Conservation (phyloP, 129 eudicot genomes). For the Erigeron canadensis region DNA sequence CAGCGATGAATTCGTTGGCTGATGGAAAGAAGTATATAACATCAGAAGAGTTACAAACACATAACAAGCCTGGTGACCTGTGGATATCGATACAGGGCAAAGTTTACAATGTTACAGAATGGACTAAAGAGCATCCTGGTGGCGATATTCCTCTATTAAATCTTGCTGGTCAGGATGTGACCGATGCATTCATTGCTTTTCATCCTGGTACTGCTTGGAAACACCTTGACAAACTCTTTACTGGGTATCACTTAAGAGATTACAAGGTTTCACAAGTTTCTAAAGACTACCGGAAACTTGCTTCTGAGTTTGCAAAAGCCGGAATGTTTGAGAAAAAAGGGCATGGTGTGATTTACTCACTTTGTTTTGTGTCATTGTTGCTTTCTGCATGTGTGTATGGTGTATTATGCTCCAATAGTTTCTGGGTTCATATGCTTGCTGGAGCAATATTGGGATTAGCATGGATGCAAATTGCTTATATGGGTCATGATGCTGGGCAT, state of each 20-base stretch:
- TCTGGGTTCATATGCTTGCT: slow-evolving; percentile 59
- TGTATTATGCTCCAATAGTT: slow-evolving; percentile 37
- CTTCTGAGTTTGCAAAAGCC: slow-evolving; percentile 55
- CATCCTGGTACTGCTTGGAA: slow-evolving; percentile 89
- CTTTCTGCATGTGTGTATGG: slow-evolving; percentile 54
- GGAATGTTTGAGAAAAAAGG: slow-evolving; percentile 90
- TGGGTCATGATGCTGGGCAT: slow-evolving; percentile 97
- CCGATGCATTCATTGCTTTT: slow-evolving; percentile 92
- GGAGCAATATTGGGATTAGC: slow-evolving; percentile 71
- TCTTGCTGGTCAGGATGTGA: slow-evolving; percentile 82
- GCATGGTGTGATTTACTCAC: slow-evolving; percentile 57
- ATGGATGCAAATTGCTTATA: slow-evolving; percentile 80
- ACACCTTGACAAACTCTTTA: slow-evolving; percentile 61
- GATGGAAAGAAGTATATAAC: slow-evolving; percentile 70
- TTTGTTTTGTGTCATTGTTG: slow-evolving; percentile 51
- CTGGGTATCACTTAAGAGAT: slow-evolving; percentile 65
- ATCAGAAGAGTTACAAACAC: slow-evolving; percentile 60
- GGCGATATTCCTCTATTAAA: slow-evolving; percentile 65
- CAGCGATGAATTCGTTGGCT: slow-evolving; percentile 40
- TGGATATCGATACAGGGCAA: slow-evolving; percentile 93
- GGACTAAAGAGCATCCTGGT: slow-evolving; percentile 87
- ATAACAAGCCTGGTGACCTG: slow-evolving; percentile 63
- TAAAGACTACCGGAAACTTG: slow-evolving; percentile 68
- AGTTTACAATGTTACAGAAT: slow-evolving; percentile 77
- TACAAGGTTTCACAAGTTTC: slow-evolving; percentile 75